Evolutionary conservation across 2,329 filamentous ascomycete species (phyloP).

Genomic region (Epicoccum nigrum): DNA sequence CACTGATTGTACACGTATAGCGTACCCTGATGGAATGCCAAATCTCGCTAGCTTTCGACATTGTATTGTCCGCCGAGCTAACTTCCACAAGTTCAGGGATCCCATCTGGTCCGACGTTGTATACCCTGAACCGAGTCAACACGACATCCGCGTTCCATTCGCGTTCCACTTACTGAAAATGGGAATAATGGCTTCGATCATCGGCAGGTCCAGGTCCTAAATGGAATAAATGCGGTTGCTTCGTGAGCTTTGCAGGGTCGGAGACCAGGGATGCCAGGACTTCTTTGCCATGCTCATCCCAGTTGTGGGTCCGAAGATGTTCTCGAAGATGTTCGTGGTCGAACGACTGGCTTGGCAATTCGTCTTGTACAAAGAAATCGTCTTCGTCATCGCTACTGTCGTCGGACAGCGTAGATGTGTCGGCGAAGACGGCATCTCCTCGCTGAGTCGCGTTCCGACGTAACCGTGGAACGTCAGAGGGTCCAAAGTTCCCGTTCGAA

Average conservation of each 20-base stretch:
- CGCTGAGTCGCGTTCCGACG: conserved; percentile 31
- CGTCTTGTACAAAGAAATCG: conserved; percentile 47
- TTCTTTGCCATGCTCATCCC: conserved; percentile 49
- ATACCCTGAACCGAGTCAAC: conserved; percentile 47
- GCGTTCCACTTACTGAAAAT: conserved; percentile 52
- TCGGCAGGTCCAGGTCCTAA: conserved; percentile 49
- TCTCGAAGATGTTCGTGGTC: conserved; percentile 53
- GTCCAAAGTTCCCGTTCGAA: conserved; percentile 37
- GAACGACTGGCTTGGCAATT: conserved; percentile 49
- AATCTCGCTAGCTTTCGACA: conserved; percentile 41
- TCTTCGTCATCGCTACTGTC: conserved; percentile 46
- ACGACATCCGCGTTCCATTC: background rate
- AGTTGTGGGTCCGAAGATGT: conserved; percentile 53
- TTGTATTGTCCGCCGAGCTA: conserved; percentile 40
- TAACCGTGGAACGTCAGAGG: conserved; percentile 30
- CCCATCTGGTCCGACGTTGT: conserved; percentile 60
- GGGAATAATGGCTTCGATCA: conserved; percentile 53
- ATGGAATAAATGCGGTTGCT: conserved; percentile 53
- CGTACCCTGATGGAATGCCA: conserved; percentile 36
- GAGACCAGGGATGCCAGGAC: conserved; percentile 53
- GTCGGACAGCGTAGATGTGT: conserved; percentile 44
- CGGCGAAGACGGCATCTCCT: conserved; percentile 39
- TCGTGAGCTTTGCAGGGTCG: conserved; percentile 52
- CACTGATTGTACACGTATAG: background rate
- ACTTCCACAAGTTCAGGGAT: conserved; percentile 48